phyloP scores from a whole-genome alignment of 2,329 filamentous ascomycete species.

The Trichoderma brevicompactum region DNA sequence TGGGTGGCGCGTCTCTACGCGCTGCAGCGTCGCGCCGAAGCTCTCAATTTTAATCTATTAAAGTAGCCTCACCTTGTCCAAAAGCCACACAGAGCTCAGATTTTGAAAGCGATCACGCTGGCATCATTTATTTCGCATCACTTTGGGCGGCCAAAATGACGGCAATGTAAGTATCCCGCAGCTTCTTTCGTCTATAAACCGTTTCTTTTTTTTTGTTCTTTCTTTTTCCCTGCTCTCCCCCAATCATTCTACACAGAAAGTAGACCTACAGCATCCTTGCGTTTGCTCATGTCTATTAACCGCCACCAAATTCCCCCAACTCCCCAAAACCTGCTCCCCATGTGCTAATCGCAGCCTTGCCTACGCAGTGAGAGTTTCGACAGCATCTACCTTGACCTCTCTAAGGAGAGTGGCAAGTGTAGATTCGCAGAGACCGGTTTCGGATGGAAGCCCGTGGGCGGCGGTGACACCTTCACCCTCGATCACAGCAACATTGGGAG shows the following conservation, averaged over 20 bases:
- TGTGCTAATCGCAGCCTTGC: background rate
- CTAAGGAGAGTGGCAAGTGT: slow-evolving; percentile 89
- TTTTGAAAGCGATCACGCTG: slow-evolving; percentile 2
- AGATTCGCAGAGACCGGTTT: slow-evolving; percentile 92
- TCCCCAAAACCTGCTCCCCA: no score
- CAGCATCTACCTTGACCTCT: slow-evolving; percentile 94
- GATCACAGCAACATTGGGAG: slow-evolving; percentile 82
- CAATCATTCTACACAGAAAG: background rate
- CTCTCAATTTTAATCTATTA: slow-evolving; percentile 29
- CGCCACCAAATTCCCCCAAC: background rate
- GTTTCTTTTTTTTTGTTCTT: background rate
- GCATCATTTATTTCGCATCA: slow-evolving; percentile 5
- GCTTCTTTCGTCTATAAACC: background rate
- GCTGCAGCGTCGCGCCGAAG: slow-evolving; percentile 26
- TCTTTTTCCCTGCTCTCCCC: background rate
- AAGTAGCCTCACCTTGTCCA: slow-evolving; percentile 22
- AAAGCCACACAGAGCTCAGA: slow-evolving; percentile 16
- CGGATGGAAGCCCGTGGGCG: slow-evolving; percentile 89
- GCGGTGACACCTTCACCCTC: slow-evolving; percentile 91
- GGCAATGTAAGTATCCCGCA: slow-evolving; percentile 43
- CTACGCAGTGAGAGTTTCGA: slow-evolving; percentile 82
- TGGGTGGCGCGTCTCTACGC: slow-evolving; percentile 30
- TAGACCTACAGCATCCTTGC: background rate
- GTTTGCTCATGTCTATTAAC: background rate
- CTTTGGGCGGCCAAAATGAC: slow-evolving; percentile 39